Conservation (phyloP, 441 rosid species). For the Arabidopsis hybrid region DNA sequence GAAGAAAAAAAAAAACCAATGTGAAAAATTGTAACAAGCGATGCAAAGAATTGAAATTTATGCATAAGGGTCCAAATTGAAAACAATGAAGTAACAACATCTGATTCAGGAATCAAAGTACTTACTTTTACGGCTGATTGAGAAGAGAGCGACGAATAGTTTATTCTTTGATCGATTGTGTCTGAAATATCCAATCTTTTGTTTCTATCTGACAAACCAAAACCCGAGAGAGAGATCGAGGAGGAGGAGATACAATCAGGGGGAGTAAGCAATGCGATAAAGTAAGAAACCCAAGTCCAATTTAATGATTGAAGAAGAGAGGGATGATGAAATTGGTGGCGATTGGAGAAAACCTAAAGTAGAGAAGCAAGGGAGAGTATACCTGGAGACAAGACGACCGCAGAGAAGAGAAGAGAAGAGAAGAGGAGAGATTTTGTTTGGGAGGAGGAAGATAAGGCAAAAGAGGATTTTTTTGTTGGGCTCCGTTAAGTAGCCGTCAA, state of each 20-base stretch:
- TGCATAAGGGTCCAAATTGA: conserved; percentile 5
- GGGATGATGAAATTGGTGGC: conserved; percentile 11
- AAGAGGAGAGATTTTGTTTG: background rate
- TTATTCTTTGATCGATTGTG: conserved; percentile 23
- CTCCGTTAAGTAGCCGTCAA: conserved; percentile 44
- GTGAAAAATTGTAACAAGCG: conserved; percentile 8
- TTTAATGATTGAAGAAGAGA: conserved; percentile 20
- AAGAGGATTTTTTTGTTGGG: conserved; percentile 18
- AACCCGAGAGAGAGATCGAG: conserved; percentile 17
- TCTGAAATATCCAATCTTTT: conserved; percentile 10
- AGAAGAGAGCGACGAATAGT: conserved; percentile 15
- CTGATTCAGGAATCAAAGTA: conserved; percentile 22
- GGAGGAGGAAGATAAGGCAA: conserved; percentile 33
- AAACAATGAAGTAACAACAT: conserved; percentile 24
- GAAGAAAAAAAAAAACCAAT: conserved; percentile 17
- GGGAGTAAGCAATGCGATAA: conserved; percentile 27
- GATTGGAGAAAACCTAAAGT: conserved; percentile 43
- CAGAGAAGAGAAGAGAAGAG: conserved; percentile 6
- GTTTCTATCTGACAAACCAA: conserved; percentile 19
- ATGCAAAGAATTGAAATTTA: conserved; percentile 4
- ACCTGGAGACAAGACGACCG: conserved; percentile 31
- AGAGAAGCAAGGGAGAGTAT: conserved; percentile 20
- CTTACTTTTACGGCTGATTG: conserved; percentile 26
- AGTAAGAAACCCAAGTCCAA: conserved; percentile 27
- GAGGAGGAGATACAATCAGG: conserved; percentile 19